Evolutionary conservation across 2,329 filamentous ascomycete genomes (phyloP).

Genomic region (Thyridium curvatum): DNA sequence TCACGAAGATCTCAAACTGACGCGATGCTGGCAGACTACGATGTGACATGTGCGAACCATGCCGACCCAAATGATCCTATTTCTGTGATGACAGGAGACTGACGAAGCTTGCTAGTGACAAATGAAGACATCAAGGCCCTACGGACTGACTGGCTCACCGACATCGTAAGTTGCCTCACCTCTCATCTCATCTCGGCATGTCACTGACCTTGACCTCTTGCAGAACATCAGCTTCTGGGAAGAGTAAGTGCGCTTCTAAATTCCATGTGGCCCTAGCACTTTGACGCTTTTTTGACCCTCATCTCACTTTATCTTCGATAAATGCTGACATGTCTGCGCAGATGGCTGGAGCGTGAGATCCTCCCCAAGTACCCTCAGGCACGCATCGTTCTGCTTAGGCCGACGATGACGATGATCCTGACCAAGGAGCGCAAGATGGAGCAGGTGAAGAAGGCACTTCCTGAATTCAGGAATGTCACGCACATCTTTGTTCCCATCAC

Average conservation of each 20-base stretch:
- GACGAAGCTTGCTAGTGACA: conserved; percentile 54
- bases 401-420: conserved; percentile 87
- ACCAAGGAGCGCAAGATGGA: conserved; percentile 59
- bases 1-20: neutral
- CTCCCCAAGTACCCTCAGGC: conserved; percentile 74
- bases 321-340: conserved; percentile 15
- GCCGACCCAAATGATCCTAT: neutral
- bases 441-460: conserved; percentile 50
- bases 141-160: conserved; percentile 91
- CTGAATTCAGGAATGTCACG: conserved; percentile 72
- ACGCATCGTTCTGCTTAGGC: conserved; percentile 83
- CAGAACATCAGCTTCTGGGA: conserved; percentile 97
- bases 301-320: neutral
- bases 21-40: conserved; percentile 27
- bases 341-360: conserved; percentile 84
- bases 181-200: neutral
- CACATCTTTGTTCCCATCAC: conserved; percentile 97
- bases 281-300: conserved; percentile 8
- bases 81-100: conserved; percentile 1
- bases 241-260: conserved; percentile 53
- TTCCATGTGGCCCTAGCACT: neutral
- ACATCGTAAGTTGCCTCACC: conserved; percentile 62
- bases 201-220: conserved; percentile 11
- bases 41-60: conserved; percentile 15
- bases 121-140: conserved; percentile 84